These are phyloP conservation scores for Sclerotinia sclerotiorum DNA, from an alignment of 2,329 filamentous ascomycete species.

Conservation along the genomic window DNA sequence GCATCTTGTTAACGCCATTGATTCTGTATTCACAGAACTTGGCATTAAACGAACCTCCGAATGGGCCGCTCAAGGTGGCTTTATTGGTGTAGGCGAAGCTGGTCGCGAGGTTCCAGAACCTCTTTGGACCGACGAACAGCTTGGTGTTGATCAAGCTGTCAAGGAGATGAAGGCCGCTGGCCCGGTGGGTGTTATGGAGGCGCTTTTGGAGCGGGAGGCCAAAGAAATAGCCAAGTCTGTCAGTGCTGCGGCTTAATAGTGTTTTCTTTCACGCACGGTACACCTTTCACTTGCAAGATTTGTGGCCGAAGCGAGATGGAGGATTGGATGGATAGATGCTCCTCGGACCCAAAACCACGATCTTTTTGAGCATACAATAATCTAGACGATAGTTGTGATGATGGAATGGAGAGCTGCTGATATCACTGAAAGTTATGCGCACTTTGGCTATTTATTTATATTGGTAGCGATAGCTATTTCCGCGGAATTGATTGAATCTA, in stretches of 20 bases:
- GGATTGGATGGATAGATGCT: constrained; percentile 30
- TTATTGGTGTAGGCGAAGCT: constrained; percentile 86
- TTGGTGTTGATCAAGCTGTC: constrained; percentile 69
- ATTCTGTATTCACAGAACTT: constrained; percentile 84
- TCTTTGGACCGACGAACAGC: constrained; percentile 91
- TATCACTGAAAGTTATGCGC: constrained; percentile 25
- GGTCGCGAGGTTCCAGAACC: constrained; percentile 60
- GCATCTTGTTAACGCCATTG: constrained; percentile 78
- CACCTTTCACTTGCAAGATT: not conserved
- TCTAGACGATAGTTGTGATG: not conserved
- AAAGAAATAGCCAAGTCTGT: constrained; percentile 40
- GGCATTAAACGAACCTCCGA: constrained; percentile 89
- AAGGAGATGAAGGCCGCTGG: constrained; percentile 57
- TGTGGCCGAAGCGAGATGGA: not conserved
- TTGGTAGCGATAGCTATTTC: not conserved
- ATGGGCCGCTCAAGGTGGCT: constrained; percentile 88
- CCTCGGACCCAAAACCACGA: constrained; percentile 42
- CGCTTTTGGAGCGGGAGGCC: constrained; percentile 57
- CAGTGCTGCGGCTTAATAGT: constrained; percentile 37
- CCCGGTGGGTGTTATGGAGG: constrained; percentile 53
- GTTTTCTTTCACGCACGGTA: not conserved
- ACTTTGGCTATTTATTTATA: constrained; percentile 10
- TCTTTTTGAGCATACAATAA: constrained; percentile 34
- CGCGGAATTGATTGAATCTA: not conserved
- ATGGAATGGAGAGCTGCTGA: constrained; percentile 15